Conservation (phyloP, 805 yeast species). For the Candida koratica region DNA sequence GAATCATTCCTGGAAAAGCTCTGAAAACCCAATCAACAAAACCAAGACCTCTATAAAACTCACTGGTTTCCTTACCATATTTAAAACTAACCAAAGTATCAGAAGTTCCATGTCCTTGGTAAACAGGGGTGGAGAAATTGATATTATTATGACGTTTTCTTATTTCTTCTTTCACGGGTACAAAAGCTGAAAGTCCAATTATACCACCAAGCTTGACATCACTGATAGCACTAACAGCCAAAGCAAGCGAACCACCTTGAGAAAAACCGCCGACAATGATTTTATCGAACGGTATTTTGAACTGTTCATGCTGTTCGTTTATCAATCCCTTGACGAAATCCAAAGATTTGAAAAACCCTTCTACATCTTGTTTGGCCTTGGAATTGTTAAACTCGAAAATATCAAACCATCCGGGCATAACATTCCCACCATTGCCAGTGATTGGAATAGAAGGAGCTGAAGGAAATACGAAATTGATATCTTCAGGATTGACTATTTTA, state of each 20-base stretch:
- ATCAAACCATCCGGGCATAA: slow-evolving; percentile 88
- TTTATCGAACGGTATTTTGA: slow-evolving; percentile 55
- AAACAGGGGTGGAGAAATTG: slow-evolving; percentile 68
- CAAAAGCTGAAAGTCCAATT: slow-evolving; percentile 73
- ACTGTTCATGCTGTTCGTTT: slow-evolving; percentile 46
- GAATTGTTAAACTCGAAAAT: slow-evolving; percentile 52
- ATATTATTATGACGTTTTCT: slow-evolving; percentile 13
- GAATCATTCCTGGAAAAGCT: slow-evolving; percentile 61
- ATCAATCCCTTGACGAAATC: slow-evolving; percentile 44
- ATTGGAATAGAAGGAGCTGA: slow-evolving; percentile 77
- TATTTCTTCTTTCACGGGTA: slow-evolving; percentile 32
- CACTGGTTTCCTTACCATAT: slow-evolving; percentile 38
- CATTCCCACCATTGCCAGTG: slow-evolving; percentile 59
- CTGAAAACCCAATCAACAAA: slow-evolving; percentile 38
- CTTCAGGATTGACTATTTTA: slow-evolving; percentile 44
- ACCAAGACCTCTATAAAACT: slow-evolving; percentile 49
- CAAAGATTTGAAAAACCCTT: slow-evolving; percentile 48
- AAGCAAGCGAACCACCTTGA: slow-evolving; percentile 84
- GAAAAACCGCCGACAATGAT: slow-evolving; percentile 94
- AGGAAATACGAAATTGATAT: slow-evolving; percentile 75
- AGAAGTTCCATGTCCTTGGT: slow-evolving; percentile 82
- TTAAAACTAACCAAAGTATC: slow-evolving; percentile 61
- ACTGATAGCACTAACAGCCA: slow-evolving; percentile 53
- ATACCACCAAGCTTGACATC: slow-evolving; percentile 74
- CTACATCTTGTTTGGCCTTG: slow-evolving; percentile 45